Conservation (phyloP, 2,329 filamentous ascomycete genomes). For the Diaporthe eres region DNA sequence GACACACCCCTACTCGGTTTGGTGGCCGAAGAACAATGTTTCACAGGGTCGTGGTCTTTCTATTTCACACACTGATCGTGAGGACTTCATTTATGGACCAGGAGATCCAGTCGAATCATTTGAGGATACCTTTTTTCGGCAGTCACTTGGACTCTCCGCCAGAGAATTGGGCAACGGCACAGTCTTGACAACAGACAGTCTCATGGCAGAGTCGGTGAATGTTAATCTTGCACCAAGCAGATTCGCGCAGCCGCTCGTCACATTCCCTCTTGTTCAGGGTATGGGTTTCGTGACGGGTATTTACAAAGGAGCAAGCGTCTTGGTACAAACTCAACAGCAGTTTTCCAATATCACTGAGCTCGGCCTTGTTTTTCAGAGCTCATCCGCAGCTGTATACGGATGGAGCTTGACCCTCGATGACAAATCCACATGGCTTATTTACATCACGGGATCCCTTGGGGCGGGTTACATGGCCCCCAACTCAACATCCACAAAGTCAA, state of each 20-base stretch:
- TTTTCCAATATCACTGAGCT: neutral
- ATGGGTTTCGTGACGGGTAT: neutral
- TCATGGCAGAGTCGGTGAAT: neutral
- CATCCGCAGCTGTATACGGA: neutral
- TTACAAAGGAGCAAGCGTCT: neutral
- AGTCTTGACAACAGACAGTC: neutral
- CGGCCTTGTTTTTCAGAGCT: neutral
- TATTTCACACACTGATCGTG: neutral
- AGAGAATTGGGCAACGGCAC: neutral
- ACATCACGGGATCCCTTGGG: neutral
- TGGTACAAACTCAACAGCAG: neutral
- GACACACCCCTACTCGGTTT: slow-evolving; percentile 8
- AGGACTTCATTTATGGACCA: neutral
- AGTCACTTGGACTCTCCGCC: neutral
- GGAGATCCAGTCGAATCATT: neutral
- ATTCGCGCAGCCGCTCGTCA: neutral
- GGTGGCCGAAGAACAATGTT: neutral
- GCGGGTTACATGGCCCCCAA: neutral
- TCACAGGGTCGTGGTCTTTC: slow-evolving; percentile 8
- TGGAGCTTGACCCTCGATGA: neutral
- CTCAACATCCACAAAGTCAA: neutral
- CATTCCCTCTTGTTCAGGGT: neutral
- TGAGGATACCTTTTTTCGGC: neutral
- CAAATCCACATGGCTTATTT: neutral
- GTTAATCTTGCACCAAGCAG: neutral